Conservation (phyloP, 768 basidiomycete genomes). For the Tubosaeta sp. region DNA sequence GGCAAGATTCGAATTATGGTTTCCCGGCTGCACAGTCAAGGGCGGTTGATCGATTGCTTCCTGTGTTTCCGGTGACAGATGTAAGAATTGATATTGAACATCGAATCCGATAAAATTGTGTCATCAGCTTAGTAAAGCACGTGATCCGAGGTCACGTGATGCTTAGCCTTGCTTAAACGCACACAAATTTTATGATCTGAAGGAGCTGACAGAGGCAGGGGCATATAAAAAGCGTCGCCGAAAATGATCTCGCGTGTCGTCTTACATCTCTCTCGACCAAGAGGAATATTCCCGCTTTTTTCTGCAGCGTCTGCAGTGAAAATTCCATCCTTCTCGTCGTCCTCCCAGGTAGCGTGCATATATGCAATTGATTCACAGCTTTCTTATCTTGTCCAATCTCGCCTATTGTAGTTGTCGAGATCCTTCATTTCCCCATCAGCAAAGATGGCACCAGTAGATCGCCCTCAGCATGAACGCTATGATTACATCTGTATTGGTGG, state of each 20-base stretch:
- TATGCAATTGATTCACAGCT: background rate
- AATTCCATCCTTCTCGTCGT: slow-evolving; percentile 6
- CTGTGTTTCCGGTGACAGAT: no score
- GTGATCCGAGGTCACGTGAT: slow-evolving; percentile 12
- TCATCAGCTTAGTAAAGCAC: background rate
- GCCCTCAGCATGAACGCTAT: slow-evolving; percentile 61
- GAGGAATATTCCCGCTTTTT: slow-evolving; percentile 7
- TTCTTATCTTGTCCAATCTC: background rate
- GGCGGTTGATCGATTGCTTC: background rate
- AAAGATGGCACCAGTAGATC: slow-evolving; percentile 72
- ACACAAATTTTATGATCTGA: background rate
- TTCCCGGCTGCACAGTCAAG: background rate
- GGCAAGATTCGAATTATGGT: background rate
- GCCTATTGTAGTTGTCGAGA: slow-evolving; percentile 41
- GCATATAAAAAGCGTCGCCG: slow-evolving; percentile 15
- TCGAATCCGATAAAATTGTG: no score
- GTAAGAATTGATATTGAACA: no score
- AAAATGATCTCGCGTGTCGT: slow-evolving; percentile 8
- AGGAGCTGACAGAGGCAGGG: slow-evolving; percentile 14
- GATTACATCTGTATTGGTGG: slow-evolving; percentile 90
- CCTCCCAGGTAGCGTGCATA: slow-evolving; percentile 23
- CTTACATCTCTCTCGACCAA: slow-evolving; percentile 7
- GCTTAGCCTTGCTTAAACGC: no score
- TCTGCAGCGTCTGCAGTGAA: slow-evolving; percentile 9
- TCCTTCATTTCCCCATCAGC: slow-evolving; percentile 36